phyloP scores from a whole-genome alignment of 129 eudicot genomes.

The Silybum marianum region DNA sequence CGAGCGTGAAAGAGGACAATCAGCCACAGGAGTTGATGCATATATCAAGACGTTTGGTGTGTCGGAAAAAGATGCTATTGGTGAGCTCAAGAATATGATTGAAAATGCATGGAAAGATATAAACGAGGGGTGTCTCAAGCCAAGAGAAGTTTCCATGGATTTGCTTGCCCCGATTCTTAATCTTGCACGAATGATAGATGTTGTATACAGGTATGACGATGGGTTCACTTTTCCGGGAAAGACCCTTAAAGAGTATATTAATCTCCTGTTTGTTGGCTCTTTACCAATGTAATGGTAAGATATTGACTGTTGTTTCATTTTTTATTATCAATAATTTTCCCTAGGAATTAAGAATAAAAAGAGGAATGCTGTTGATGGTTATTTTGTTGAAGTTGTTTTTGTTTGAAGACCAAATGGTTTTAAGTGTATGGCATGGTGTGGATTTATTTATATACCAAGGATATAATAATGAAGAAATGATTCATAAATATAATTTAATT shows the following conservation, averaged over 20 bases:
- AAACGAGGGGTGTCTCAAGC: slow-evolving; percentile 28
- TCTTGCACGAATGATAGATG: slow-evolving; percentile 27
- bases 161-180: slow-evolving; percentile 21
- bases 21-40: slow-evolving; percentile 13
- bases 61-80: slow-evolving; percentile 20
- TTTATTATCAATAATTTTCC: neutral
- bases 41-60: slow-evolving; percentile 19
- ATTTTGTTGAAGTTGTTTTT: neutral
- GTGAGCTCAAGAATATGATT: slow-evolving; percentile 17
- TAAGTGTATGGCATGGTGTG: too few relatives aligned
- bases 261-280: neutral
- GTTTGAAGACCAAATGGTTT: too few relatives aligned
- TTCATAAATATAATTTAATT: too few relatives aligned
- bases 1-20: slow-evolving; percentile 26
- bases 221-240: slow-evolving; percentile 16
- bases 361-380: neutral
- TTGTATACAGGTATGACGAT: slow-evolving; percentile 23
- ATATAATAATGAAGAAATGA: too few relatives aligned
- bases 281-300: neutral
- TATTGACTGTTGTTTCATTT: neutral
- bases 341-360: too few relatives aligned
- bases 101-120: slow-evolving; percentile 31
- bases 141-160: slow-evolving; percentile 23
- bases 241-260: slow-evolving; percentile 19
- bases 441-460: too few relatives aligned